Evolutionary conservation across 2,329 filamentous ascomycete genomes (phyloP).

Genomic region (Penicillium digitatum): DNA sequence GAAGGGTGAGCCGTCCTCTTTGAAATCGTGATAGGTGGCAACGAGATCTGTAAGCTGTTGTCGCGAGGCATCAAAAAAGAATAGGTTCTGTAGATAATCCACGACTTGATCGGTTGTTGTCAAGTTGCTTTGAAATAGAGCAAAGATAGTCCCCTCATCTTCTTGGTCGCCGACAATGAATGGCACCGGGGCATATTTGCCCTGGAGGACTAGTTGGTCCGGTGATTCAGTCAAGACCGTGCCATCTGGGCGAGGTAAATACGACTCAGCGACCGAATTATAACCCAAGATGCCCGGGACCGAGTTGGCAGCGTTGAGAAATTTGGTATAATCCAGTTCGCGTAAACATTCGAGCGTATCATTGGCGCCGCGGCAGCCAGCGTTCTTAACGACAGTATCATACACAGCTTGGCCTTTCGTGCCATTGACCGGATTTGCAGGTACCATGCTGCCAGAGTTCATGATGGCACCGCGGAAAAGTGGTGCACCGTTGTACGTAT

Average conservation of each 20-base stretch:
- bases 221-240: slow-evolving; percentile 59
- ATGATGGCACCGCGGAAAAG: slow-evolving; percentile 76
- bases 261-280: slow-evolving; percentile 65
- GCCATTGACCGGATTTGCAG: slow-evolving; percentile 61
- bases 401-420: slow-evolving; percentile 60
- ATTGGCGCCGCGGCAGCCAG: slow-evolving; percentile 43
- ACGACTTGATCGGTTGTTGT: slow-evolving; percentile 58
- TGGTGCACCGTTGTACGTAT: slow-evolving; percentile 68
- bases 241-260: slow-evolving; percentile 70
- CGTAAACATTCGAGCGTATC: slow-evolving; percentile 51
- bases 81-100: slow-evolving; percentile 57
- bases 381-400: slow-evolving; percentile 44
- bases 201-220: slow-evolving; percentile 52
- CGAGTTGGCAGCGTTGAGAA: slow-evolving; percentile 63
- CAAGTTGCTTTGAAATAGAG: slow-evolving; percentile 65
- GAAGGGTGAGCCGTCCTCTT: slow-evolving; percentile 65
- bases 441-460: slow-evolving; percentile 64
- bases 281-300: slow-evolving; percentile 67
- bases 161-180: slow-evolving; percentile 71
- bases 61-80: slow-evolving; percentile 56
- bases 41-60: slow-evolving; percentile 56
- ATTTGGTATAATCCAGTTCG: slow-evolving; percentile 43
- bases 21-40: slow-evolving; percentile 56
- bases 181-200: slow-evolving; percentile 57
- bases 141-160: slow-evolving; percentile 74